phyloP scores from a whole-genome alignment of 768 basidiomycete genomes.

The Lentinula guzmanii region DNA sequence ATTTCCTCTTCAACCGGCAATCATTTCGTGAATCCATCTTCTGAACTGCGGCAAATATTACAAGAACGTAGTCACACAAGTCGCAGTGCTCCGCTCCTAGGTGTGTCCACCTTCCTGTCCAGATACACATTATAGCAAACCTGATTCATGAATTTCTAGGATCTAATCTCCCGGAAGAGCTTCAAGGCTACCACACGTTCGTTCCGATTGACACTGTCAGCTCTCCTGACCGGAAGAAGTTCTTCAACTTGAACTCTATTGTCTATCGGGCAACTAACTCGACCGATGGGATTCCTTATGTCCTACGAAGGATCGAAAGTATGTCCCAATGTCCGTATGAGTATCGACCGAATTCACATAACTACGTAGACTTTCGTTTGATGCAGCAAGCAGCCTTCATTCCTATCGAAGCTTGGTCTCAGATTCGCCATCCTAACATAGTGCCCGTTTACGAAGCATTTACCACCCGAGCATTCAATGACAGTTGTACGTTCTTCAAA shows the following conservation, averaged over 20 bases:
- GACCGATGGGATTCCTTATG: slow-evolving; percentile 73
- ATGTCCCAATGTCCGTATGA: slow-evolving; percentile 17
- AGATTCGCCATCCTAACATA: slow-evolving; percentile 80
- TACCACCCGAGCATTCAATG: slow-evolving; percentile 88
- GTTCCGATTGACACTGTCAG: slow-evolving; percentile 62
- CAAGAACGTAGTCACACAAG: slow-evolving; percentile 62
- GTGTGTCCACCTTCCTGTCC: slow-evolving; percentile 11
- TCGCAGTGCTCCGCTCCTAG: slow-evolving; percentile 39
- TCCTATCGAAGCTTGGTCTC: slow-evolving; percentile 81
- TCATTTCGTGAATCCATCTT: slow-evolving; percentile 65
- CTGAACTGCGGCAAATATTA: slow-evolving; percentile 35
- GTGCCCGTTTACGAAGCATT: slow-evolving; percentile 86
- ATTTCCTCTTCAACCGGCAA: slow-evolving; percentile 34
- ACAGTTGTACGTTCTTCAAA: slow-evolving; percentile 65
- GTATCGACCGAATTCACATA: slow-evolving; percentile 3
- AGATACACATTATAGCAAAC: neutral
- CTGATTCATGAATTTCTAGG: slow-evolving; percentile 30
- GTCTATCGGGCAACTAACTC: slow-evolving; percentile 79
- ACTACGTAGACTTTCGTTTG: slow-evolving; percentile 68
- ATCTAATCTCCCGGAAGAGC: slow-evolving; percentile 70
- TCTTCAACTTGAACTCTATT: slow-evolving; percentile 77
- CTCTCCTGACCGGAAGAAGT: slow-evolving; percentile 58
- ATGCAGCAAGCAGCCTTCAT: slow-evolving; percentile 76
- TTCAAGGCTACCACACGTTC: slow-evolving; percentile 88
- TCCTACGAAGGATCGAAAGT: slow-evolving; percentile 86